Percentiles rank a stretch among this genome's conserved stretches.
phyloP scores from a whole-genome alignment of 768 basidiomycete genomes.

The Tricholoma matsutake region DNA sequence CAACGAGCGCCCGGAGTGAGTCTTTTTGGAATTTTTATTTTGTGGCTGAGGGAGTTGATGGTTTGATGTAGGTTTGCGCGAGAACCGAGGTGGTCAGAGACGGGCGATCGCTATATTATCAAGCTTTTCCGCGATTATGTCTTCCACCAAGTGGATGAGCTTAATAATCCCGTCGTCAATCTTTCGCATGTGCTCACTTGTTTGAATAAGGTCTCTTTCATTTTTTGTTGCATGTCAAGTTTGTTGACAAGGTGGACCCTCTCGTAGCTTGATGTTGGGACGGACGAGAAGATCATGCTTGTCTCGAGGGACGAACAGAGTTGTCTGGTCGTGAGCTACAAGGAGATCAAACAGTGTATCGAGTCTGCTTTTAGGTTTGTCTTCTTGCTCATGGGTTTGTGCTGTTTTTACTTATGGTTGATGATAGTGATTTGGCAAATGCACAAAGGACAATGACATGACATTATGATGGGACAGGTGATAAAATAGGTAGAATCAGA shows the following conservation, averaged over 20 bases:
- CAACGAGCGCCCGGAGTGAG: constrained; percentile 98
- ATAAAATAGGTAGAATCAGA: constrained; percentile 69
- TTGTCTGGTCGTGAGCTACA: constrained; percentile 90
- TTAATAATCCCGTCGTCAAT: constrained; percentile 85
- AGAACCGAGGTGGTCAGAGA: constrained; percentile 96
- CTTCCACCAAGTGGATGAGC: constrained; percentile 95
- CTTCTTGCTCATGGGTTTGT: constrained; percentile 8
- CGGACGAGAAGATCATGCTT: constrained; percentile 94
- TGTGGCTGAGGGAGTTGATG: not conserved
- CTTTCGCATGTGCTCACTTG: constrained; percentile 88
- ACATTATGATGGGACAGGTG: constrained; percentile 6
- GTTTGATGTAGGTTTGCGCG: constrained; percentile 72
- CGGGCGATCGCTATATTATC: constrained; percentile 96
- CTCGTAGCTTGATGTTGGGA: constrained; percentile 81
- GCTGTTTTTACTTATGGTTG: not conserved
- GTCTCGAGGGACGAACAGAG: constrained; percentile 94
- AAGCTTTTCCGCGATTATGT: constrained; percentile 98
- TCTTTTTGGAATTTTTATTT: constrained; percentile 10
- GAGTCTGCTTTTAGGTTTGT: constrained; percentile 81
- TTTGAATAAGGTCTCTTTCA: constrained; percentile 77
- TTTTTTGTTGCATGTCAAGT: not conserved
- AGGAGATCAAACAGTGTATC: constrained; percentile 84
- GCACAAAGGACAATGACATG: constrained; percentile 7
- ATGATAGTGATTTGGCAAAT: constrained; percentile 44
- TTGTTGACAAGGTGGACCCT: not conserved